Conservation (phyloP, 306 rosid species). For the Lathyrus aphaca region DNA sequence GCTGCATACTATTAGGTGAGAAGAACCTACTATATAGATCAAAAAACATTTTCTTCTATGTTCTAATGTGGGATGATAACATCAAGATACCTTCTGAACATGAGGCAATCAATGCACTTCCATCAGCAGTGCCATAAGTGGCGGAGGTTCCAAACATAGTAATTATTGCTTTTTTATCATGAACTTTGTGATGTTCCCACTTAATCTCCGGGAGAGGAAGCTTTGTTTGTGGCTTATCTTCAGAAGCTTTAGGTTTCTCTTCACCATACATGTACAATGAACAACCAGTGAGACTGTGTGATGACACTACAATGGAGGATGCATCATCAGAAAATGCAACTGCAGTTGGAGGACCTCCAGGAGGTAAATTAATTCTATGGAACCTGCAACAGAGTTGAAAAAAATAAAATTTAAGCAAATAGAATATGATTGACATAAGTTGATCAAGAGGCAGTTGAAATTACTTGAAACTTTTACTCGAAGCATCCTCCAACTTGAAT, state of each 20-base stretch:
- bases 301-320: conserved; percentile 79
- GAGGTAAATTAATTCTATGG: conserved; percentile 77
- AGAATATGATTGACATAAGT: conserved; percentile 33
- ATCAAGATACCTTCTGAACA: conserved; percentile 90
- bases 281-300: conserved; percentile 67
- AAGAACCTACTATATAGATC: conserved; percentile 28
- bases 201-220: conserved; percentile 94
- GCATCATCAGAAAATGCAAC: conserved; percentile 68
- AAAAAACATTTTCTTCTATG: conserved; percentile 3
- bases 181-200: conserved; percentile 89
- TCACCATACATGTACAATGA: conserved; percentile 92
- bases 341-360: conserved; percentile 91
- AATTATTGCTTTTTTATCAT: conserved; percentile 71
- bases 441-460: conserved; percentile 34
- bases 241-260: conserved; percentile 68
- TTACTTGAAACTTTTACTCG: conserved; percentile 96
- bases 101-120: conserved; percentile 83
- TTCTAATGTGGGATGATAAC: conserved; percentile 4
- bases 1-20: conserved; percentile 4
- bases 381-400: conserved; percentile 63
- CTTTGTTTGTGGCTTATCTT: conserved; percentile 64
- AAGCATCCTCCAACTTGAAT: conserved; percentile 91
- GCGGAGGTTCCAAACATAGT: conserved; percentile 80
- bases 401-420: conserved; percentile 30
- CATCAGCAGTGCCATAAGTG: conserved; percentile 90